Evolutionary conservation across 2,329 filamentous ascomycete species (phyloP).

Genomic region (Elsinoe fawcettii): DNA sequence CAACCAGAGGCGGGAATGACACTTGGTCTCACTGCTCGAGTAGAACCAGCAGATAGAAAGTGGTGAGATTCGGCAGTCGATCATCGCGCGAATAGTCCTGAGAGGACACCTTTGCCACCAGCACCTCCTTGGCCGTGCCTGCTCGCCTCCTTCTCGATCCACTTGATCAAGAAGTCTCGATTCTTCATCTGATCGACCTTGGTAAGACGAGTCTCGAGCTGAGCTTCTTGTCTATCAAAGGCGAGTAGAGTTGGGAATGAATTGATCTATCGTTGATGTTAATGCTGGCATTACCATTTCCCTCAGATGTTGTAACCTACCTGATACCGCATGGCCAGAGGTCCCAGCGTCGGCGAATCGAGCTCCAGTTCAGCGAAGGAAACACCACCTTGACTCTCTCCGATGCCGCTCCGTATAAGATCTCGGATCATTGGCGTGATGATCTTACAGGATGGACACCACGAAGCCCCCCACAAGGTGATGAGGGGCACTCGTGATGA

Average conservation of each 20-base stretch:
- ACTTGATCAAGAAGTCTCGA: constrained; percentile 37
- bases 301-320: constrained; percentile 19
- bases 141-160: constrained; percentile 42
- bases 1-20: no score
- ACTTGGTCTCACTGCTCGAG: no score
- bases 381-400: constrained; percentile 39
- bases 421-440: constrained; percentile 37
- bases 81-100: constrained; percentile 31
- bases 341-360: constrained; percentile 39
- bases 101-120: constrained; percentile 33
- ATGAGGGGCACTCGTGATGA: constrained; percentile 38
- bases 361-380: constrained; percentile 43
- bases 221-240: constrained; percentile 44
- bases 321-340: constrained; percentile 34
- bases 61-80: no score
- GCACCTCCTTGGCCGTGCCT: constrained; percentile 40
- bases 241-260: constrained; percentile 43
- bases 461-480: constrained; percentile 45
- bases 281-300: not conserved
- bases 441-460: constrained; percentile 38
- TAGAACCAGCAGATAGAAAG: no score
- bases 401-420: constrained; percentile 39
- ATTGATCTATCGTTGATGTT: constrained; percentile 30
- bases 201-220: constrained; percentile 40
- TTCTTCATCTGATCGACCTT: constrained; percentile 40